Evolutionary conservation across 2,329 filamentous ascomycete genomes (phyloP).

Genomic region (Fusarium sp.): DNA sequence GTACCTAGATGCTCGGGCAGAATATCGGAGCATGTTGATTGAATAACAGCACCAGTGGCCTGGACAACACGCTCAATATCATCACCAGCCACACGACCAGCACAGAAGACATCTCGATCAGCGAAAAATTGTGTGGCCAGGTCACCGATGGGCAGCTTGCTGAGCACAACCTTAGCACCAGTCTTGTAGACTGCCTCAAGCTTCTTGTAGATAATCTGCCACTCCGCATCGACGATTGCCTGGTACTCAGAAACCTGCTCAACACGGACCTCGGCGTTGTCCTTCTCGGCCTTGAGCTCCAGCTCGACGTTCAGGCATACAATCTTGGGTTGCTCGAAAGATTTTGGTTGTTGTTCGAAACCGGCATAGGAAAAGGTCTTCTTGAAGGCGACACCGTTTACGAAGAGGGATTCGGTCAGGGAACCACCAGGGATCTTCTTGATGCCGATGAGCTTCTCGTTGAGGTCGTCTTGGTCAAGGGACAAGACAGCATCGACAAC

Average conservation of each 20-base stretch:
- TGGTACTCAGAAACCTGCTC: constrained; percentile 99
- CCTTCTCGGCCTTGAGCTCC: constrained; percentile 98
- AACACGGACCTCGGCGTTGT: constrained; percentile 97
- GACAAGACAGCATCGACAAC: constrained; percentile 96
- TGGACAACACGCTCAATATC: constrained; percentile 97
- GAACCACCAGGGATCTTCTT: constrained; percentile 99
- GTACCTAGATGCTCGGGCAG: constrained; percentile 87
- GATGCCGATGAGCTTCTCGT: constrained; percentile 97
- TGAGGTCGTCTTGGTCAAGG: constrained; percentile 94
- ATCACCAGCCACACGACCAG: constrained; percentile 87
- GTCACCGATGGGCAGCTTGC: constrained; percentile 97
- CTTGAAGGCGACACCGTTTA: constrained; percentile 99
- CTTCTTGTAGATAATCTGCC: constrained; percentile 99
- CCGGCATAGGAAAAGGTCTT: constrained; percentile 99
- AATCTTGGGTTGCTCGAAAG: constrained; percentile 93
- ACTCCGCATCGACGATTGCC: constrained; percentile 98
- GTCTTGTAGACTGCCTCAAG: constrained; percentile 94
- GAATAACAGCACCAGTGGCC: constrained; percentile 89
- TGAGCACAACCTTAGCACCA: constrained; percentile 95
- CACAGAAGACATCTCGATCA: constrained; percentile 98
- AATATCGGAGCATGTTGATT: constrained; percentile 98
- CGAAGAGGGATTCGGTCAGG: constrained; percentile 93
- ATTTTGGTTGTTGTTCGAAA: constrained; percentile 99
- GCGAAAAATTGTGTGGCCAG: constrained; percentile 98
- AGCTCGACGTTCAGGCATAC: constrained; percentile 98